Percentiles rank a stretch among this genome's conserved stretches.
These are phyloP conservation scores for Scheffersomyces cryptocercus DNA, from an alignment of 1,139 yeast genomes.

Conservation along the genomic window DNA sequence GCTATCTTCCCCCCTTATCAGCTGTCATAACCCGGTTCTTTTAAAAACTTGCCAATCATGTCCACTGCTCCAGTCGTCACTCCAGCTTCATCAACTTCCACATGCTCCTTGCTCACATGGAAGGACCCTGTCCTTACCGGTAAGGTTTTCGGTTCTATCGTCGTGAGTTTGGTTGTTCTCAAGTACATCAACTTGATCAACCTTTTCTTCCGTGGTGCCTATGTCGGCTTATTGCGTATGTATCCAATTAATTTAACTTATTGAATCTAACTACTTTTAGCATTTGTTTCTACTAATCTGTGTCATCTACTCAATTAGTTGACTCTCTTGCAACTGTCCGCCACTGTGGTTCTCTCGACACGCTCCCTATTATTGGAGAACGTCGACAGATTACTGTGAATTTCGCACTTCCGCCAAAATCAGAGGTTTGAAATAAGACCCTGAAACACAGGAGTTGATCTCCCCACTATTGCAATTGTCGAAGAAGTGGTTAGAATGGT, in stretches of 20 bases:
- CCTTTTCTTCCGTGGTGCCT: constrained; percentile 58
- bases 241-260: constrained; percentile 10
- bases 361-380: neutral
- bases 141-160: constrained; percentile 66
- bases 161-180: constrained; percentile 60
- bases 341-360: neutral
- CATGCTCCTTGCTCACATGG: constrained; percentile 66
- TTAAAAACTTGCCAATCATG: constrained; percentile 5
- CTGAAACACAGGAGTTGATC: too few species aligned
- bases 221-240: constrained; percentile 48
- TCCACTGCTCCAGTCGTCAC: constrained; percentile 17
- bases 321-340: neutral
- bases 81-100: constrained; percentile 8
- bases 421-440: too few species aligned
- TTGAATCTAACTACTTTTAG: neutral
- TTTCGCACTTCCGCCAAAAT: too few species aligned
- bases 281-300: neutral
- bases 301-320: constrained; percentile 2
- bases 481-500: too few species aligned
- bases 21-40: neutral
- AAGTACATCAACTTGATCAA: constrained; percentile 73
- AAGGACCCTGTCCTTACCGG: constrained; percentile 78
- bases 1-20: constrained; percentile 2
- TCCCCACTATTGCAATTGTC: too few species aligned
- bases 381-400: neutral